phyloP scores from a whole-genome alignment of 208 protist species.

The Leishmania turanica region DNA sequence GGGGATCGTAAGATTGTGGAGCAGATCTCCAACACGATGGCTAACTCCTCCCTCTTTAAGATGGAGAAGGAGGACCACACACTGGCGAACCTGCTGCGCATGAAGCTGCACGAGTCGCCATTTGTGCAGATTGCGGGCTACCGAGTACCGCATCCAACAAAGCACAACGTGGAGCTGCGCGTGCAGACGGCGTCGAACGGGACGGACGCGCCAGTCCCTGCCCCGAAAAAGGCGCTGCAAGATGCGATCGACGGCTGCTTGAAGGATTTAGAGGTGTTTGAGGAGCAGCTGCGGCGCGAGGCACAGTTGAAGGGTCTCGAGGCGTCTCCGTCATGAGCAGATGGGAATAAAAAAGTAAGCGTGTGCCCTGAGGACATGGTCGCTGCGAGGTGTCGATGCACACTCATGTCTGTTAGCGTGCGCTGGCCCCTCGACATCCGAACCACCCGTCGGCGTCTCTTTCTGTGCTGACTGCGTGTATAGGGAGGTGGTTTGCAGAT shows the following conservation, averaged over 20 bases:
- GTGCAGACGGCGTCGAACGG: conserved; percentile 84
- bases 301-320: conserved; percentile 70
- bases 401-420: not conserved
- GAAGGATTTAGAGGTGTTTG: conserved; percentile 76
- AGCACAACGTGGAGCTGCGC: conserved; percentile 86
- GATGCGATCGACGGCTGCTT: conserved; percentile 81
- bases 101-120: conserved; percentile 85
- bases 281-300: conserved; percentile 67
- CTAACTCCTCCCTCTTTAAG: conserved; percentile 90
- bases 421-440: not conserved
- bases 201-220: conserved; percentile 49
- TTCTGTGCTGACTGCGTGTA: not conserved
- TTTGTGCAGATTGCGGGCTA: conserved; percentile 89
- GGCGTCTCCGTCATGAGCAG: not conserved
- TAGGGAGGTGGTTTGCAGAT: not conserved
- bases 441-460: not conserved
- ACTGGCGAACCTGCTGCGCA: conserved; percentile 86
- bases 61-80: conserved; percentile 93
- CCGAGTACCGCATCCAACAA: conserved; percentile 89
- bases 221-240: conserved; percentile 80
- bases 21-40: conserved; percentile 73
- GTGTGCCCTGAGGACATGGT: not conserved
- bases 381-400: not conserved
- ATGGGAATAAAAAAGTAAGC: not conserved
- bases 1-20: conserved; percentile 84